These are phyloP conservation scores for Naegleria fowleri DNA, from an alignment of 208 protist species.

Conservation along the genomic window DNA sequence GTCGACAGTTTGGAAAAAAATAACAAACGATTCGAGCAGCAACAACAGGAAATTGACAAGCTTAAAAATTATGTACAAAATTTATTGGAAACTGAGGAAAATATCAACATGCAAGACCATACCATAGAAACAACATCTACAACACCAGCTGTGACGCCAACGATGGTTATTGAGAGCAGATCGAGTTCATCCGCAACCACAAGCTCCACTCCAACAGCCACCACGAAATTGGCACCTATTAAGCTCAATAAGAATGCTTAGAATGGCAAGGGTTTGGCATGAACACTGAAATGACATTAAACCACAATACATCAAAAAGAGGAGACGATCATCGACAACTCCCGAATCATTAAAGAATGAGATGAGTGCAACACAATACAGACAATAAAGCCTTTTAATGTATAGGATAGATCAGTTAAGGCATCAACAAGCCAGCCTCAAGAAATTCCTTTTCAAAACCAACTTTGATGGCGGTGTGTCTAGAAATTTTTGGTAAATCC, in stretches of 20 bases:
- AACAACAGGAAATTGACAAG: slow-evolving; percentile 40
- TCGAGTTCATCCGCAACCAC: too few relatives aligned
- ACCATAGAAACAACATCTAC: too few relatives aligned
- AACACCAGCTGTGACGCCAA: neutral
- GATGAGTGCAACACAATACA: too few relatives aligned
- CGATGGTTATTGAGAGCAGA: too few relatives aligned
- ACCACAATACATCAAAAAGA: too few relatives aligned
- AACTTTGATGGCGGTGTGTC: neutral
- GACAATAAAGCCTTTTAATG: too few relatives aligned
- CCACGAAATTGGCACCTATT: neutral
- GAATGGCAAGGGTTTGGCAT: too few relatives aligned
- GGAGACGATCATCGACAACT: too few relatives aligned
- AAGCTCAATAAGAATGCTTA: neutral
- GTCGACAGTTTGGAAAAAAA: slow-evolving; percentile 36
- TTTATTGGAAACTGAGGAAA: slow-evolving; percentile 22
- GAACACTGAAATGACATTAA: too few relatives aligned
- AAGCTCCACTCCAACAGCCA: neutral
- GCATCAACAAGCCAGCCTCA: neutral
- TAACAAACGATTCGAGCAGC: slow-evolving; percentile 34
- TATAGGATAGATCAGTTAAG: too few relatives aligned
- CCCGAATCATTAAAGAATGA: too few relatives aligned
- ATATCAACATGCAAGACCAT: neutral
- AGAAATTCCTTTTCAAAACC: neutral
- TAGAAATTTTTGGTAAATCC: neutral
- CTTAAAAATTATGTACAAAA: slow-evolving; percentile 43